A percentile compares a stretch with the other conserved stretches of the same genome.
Conservation (phyloP, 202 grass and related monocot species). For the Brachypodium distachyon region DNA sequence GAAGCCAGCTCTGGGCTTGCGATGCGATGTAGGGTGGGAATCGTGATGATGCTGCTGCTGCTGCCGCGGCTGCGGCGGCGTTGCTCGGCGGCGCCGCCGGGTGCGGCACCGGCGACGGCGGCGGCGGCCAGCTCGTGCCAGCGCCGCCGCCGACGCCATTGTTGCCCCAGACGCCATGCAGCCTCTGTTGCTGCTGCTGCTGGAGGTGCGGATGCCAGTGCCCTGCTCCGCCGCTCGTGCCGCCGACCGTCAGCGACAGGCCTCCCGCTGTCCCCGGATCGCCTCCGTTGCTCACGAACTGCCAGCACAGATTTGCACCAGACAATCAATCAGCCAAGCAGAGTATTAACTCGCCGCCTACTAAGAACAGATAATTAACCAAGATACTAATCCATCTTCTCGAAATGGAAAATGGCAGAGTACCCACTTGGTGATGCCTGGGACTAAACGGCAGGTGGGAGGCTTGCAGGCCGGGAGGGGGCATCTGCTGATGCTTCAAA, state of each 20-base stretch:
- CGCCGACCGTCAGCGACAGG: slow-evolving; percentile 46
- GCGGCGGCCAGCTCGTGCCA: slow-evolving; percentile 25
- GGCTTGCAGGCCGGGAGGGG: slow-evolving; percentile 16
- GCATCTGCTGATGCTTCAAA: slow-evolving; percentile 43
- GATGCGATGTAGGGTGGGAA: slow-evolving; percentile 69
- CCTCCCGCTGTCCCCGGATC: slow-evolving; percentile 25
- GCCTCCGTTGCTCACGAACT: slow-evolving; percentile 35
- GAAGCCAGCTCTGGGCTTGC: slow-evolving; percentile 62
- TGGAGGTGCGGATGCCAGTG: slow-evolving; percentile 8
- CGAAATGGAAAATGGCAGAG: not conserved
- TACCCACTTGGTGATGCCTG: slow-evolving; percentile 55
- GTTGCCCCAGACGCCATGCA: slow-evolving; percentile 21
- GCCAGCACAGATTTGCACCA: not conserved
- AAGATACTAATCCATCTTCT: not conserved
- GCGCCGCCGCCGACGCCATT: slow-evolving; percentile 1
- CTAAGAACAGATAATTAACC: not conserved
- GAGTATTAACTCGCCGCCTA: not conserved
- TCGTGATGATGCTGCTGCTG: slow-evolving; percentile 99
- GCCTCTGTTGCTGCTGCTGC: slow-evolving; percentile 21
- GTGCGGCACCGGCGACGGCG: not conserved
- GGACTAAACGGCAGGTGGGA: slow-evolving; percentile 19
- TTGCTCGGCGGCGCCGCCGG: not conserved
- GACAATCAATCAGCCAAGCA: too few relatives aligned
- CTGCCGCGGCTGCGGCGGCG: slow-evolving; percentile 13
- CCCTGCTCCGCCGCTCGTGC: not conserved